These are phyloP conservation scores for Phialophora tarda DNA, from an alignment of 2,329 filamentous ascomycete species.

Conservation along the genomic window DNA sequence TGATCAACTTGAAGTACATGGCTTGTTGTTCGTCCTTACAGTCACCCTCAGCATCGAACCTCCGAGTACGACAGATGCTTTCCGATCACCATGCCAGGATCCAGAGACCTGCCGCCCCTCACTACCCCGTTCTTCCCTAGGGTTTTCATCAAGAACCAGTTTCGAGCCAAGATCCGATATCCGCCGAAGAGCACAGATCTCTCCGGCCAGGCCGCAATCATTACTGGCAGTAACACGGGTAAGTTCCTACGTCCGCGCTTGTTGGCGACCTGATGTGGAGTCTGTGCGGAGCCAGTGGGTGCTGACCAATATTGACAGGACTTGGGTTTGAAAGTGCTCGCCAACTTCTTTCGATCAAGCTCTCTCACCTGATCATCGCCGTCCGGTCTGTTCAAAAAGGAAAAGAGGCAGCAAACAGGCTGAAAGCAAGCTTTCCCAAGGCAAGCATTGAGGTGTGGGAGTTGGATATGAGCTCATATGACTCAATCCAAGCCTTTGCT, in stretches of 20 bases:
- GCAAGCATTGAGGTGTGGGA: constrained; percentile 56
- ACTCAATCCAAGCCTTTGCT: constrained; percentile 53
- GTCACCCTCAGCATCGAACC: not conserved
- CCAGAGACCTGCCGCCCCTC: constrained; percentile 39
- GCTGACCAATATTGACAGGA: constrained; percentile 41
- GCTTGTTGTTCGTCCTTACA: not conserved
- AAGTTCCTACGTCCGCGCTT: not conserved
- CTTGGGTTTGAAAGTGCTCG: constrained; percentile 55
- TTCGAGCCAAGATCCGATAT: constrained; percentile 34
- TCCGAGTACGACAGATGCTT: not conserved
- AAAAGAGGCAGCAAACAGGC: constrained; percentile 47
- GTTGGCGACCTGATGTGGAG: not conserved
- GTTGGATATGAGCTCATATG: constrained; percentile 57
- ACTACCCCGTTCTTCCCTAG: constrained; percentile 29
- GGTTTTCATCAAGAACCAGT: constrained; percentile 39
- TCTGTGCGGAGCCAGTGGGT: not conserved
- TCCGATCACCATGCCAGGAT: constrained; percentile 34
- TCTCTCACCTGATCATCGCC: constrained; percentile 55
- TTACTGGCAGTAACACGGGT: constrained; percentile 56
- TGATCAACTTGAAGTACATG: not conserved
- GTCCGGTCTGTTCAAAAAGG: constrained; percentile 55
- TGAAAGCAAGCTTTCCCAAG: constrained; percentile 46
- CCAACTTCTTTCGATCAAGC: constrained; percentile 49
- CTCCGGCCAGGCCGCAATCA: constrained; percentile 51
- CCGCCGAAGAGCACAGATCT: constrained; percentile 37